Base-by-base conservation (phyloP, 352 stramenopile species). In the Sclerospora graminicola region DNA sequence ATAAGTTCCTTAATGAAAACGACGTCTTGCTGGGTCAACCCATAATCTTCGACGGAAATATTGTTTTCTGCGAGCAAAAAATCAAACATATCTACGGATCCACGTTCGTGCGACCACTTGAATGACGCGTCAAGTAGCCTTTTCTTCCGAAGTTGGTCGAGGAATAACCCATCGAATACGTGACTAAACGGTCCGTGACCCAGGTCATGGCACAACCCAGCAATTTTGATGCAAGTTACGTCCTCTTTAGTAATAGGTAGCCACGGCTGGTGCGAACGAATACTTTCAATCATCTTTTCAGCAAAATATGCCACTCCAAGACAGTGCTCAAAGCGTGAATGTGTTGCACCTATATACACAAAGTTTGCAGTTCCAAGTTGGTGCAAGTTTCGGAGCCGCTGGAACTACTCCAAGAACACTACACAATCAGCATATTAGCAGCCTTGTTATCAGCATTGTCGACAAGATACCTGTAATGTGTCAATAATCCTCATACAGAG, bases 281-380 rank as follows among this genome's bases (percentile, higher is more conserved):
- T 86, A 19, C 48, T 77, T 35, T 63, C 46, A 20, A 93, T 66
- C 63, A 98, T 82, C 45, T 81, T 57, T 51, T 95, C 82, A 2
- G 93, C 93, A 3, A 98, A 71, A 53, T 97, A 76, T 4, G 89
- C 89, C n/a, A 98, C 94, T 10, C 95, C 95, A 24, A 99, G 60
- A 11, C 74, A 97, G 33, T 90, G 79, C 56, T 89, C 79, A 33
- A 90, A 90, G 4, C 79, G 64, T 8, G 73, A 79, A 41, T 90
- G 79, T 2, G 79, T 89, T 29, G 71, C 79, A 20, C 73, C 74
- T 35, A 87, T 84, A 44, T 90, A 99, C 3, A 98, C 87, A 26
- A 75, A 87, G 21, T 87, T 63, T 9, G 84, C 71, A 13, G 80
- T 81, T 2, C 94, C 95, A 19, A 98, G 74, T 63, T 99, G 95